phyloP scores from a whole-genome alignment of 352 stramenopile genomes.

The Globisporangium acanthophoron region DNA sequence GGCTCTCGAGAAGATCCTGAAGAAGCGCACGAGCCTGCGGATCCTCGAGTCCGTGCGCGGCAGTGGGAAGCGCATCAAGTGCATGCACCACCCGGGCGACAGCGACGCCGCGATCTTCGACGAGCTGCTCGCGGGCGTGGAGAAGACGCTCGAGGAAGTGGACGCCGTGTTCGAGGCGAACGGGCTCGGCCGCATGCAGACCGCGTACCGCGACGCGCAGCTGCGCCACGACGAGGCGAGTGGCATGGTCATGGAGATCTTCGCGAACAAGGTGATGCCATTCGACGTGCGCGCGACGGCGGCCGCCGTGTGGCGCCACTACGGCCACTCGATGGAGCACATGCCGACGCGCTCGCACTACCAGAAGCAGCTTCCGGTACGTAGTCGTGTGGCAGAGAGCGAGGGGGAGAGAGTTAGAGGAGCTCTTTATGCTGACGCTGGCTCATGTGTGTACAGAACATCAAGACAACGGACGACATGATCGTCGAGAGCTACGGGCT shows the following conservation, averaged over 20 bases:
- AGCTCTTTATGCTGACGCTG: neutral
- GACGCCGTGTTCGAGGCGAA: conserved; percentile 46
- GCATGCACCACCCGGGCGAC: conserved; percentile 17
- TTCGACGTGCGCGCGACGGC: conserved; percentile 36
- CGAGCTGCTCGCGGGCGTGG: conserved; percentile 34
- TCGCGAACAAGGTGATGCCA: conserved; percentile 52
- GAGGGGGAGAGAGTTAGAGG: neutral
- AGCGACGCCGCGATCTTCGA: conserved; percentile 44
- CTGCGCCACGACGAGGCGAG: conserved; percentile 30
- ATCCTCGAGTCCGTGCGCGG: conserved; percentile 46
- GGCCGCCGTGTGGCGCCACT: conserved; percentile 47
- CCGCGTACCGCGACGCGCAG: conserved; percentile 40
- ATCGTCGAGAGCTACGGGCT: conserved; percentile 52
- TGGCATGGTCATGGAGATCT: conserved; percentile 48
- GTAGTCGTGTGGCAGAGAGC: neutral
- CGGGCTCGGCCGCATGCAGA: conserved; percentile 42
- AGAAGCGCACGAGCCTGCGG: conserved; percentile 39
- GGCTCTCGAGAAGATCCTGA: conserved; percentile 47
- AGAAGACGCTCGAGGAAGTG: conserved; percentile 34
- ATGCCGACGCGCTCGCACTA: conserved; percentile 55
- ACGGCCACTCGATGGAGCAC: conserved; percentile 48
- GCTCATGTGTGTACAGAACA: conserved; percentile 22
- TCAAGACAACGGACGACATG: conserved; percentile 37
- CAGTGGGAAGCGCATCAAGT: conserved; percentile 18
- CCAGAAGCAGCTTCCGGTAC: conserved; percentile 43